A percentile compares a stretch with the other conserved stretches of the same genome.
Evolutionary conservation across 108 stramenopile species (phyloP).

Genomic region (Cyclotella baltica): DNA sequence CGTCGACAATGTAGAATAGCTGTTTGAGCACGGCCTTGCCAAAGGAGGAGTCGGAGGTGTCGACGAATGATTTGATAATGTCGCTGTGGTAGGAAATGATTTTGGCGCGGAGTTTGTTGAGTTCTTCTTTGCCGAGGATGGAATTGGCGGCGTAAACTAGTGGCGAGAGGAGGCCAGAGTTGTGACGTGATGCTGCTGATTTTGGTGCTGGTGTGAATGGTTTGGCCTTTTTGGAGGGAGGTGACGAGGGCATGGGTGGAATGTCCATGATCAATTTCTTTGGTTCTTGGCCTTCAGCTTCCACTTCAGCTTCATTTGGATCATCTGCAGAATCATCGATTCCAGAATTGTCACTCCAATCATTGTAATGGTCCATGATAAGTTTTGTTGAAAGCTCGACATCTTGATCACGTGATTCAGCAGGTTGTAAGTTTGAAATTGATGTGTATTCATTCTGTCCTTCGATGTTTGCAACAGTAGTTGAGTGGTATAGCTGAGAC

Average conservation of each 20-base stretch:
- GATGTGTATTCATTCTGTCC: no score
- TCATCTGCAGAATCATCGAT: neutral
- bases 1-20: conserved; percentile 67
- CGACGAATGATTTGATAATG: conserved; percentile 75
- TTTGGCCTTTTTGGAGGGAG: conserved; percentile 9
- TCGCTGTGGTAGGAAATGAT: conserved; percentile 75
- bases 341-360: neutral
- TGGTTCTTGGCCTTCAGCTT: neutral
- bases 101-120: conserved; percentile 81
- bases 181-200: conserved; percentile 26
- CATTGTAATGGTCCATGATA: conserved; percentile 16
- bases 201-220: neutral
- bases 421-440: no score
- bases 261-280: conserved; percentile 46
- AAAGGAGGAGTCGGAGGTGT: conserved; percentile 66
- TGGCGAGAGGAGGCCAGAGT: conserved; percentile 76
- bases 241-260: conserved; percentile 29
- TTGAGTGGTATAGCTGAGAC: conserved; percentile 17
- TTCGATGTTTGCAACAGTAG: no score
- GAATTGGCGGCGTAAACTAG: conserved; percentile 63
- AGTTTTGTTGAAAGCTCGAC: conserved; percentile 55
- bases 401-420: conserved; percentile 53
- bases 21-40: conserved; percentile 61
- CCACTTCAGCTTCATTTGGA: no score
- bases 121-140: conserved; percentile 62